phyloP scores from a whole-genome alignment of 1,139 yeast species.

The Magnusiomyces ingens region DNA sequence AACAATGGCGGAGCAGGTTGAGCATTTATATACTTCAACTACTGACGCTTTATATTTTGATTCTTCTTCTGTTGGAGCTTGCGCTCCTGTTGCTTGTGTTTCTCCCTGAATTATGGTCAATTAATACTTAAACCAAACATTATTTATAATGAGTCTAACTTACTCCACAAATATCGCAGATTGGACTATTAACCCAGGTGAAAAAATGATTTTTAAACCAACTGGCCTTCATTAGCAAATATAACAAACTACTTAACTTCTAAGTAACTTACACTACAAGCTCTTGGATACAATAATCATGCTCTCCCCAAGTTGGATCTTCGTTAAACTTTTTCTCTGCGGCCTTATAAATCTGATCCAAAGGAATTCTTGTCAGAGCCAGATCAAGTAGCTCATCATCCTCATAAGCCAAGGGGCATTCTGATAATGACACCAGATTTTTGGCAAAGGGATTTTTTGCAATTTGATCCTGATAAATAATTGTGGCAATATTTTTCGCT shows the following conservation, averaged over 20 bases:
- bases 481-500: background rate
- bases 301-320: slow-evolving; percentile 41
- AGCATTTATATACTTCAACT: slow-evolving; percentile 61
- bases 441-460: slow-evolving; percentile 8
- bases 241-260: slow-evolving; percentile 10
- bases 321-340: slow-evolving; percentile 36
- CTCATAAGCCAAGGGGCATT: slow-evolving; percentile 34
- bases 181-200: slow-evolving; percentile 71
- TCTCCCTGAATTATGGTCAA: slow-evolving; percentile 25
- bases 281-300: slow-evolving; percentile 65
- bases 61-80: slow-evolving; percentile 40
- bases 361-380: slow-evolving; percentile 37
- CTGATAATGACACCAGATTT: slow-evolving; percentile 6
- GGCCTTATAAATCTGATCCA: slow-evolving; percentile 32
- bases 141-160: slow-evolving; percentile 15
- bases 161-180: slow-evolving; percentile 51
- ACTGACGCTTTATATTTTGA: slow-evolving; percentile 40
- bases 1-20: slow-evolving; percentile 39
- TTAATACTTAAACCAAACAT: too few species aligned
- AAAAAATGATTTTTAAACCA: slow-evolving; percentile 82
- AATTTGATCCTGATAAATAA: background rate
- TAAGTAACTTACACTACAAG: slow-evolving; percentile 35
- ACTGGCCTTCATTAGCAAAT: slow-evolving; percentile 17
- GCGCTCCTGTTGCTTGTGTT: slow-evolving; percentile 34
- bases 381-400: slow-evolving; percentile 31